Evolutionary conservation across 805 yeast species (phyloP).

Genomic region (Dipodascopsis uninucleata): DNA sequence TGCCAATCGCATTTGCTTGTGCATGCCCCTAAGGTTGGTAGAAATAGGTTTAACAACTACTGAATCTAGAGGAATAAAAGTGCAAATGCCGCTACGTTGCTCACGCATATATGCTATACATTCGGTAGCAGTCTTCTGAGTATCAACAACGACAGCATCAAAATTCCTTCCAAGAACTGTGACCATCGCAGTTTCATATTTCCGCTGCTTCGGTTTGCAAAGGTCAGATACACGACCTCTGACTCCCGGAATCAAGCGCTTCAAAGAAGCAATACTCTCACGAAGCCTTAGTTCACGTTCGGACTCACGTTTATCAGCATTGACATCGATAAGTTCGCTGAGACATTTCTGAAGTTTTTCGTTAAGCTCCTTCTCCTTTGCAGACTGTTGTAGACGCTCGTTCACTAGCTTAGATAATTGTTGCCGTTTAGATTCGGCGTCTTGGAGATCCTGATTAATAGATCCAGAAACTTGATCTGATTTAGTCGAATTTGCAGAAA

Average conservation of each 20-base stretch:
- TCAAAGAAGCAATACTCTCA: conserved; percentile 67
- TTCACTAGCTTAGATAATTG: conserved; percentile 8
- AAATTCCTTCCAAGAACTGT: conserved; percentile 73
- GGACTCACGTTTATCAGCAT: conserved; percentile 73
- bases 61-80: conserved; percentile 84
- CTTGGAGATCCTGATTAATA: conserved; percentile 28
- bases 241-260: conserved; percentile 78
- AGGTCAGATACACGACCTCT: conserved; percentile 76
- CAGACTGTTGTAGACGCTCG: conserved; percentile 28
- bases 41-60: conserved; percentile 57
- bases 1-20: conserved; percentile 54
- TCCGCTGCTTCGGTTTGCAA: conserved; percentile 69
- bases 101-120: conserved; percentile 79
- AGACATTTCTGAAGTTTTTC: conserved; percentile 59
- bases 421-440: conserved; percentile 29
- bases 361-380: conserved; percentile 58
- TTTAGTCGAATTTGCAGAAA: conserved; percentile 40
- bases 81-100: conserved; percentile 78
- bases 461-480: conserved; percentile 35
- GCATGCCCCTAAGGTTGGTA: conserved; percentile 46
- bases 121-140: conserved; percentile 60
- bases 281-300: conserved; percentile 63
- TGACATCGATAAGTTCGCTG: conserved; percentile 62
- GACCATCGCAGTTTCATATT: conserved; percentile 68
- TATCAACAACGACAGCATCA: conserved; percentile 82